Percentiles rank a stretch among this genome's conserved stretches.
phyloP scores from a whole-genome alignment of 106 monocot species.

The Cymbidium sinense region DNA sequence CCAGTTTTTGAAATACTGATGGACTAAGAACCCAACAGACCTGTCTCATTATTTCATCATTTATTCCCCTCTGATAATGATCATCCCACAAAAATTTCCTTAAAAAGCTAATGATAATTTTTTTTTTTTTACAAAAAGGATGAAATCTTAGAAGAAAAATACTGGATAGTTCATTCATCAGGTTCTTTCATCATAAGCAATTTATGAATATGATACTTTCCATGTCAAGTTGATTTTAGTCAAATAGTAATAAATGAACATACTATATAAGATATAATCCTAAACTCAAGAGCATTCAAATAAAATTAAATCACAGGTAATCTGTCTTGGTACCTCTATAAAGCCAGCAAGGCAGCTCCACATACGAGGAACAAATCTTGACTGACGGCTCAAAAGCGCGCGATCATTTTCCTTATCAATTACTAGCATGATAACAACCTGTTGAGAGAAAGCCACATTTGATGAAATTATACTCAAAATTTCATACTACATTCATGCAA shows the following conservation, averaged over 20 bases:
- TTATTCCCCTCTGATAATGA: not conserved
- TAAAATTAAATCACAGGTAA: not conserved
- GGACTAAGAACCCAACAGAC: not conserved
- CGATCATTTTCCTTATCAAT: conserved; percentile 89
- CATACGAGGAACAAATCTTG: conserved; percentile 93
- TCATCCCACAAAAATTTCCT: not conserved
- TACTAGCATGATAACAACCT: conserved; percentile 98
- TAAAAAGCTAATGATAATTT: not conserved
- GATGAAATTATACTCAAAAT: not conserved
- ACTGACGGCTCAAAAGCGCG: conserved; percentile 83
- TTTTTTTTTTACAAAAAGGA: not conserved
- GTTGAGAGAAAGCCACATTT: conserved; percentile 5
- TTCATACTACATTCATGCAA: not conserved
- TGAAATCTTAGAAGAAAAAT: not conserved
- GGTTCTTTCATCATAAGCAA: not conserved
- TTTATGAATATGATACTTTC: not conserved
- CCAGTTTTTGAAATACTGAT: not conserved
- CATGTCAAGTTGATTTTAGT: not conserved
- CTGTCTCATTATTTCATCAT: not conserved
- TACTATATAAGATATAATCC: not conserved
- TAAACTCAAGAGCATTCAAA: not conserved
- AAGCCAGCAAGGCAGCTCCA: conserved; percentile 99
- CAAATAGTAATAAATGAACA: too few species aligned
- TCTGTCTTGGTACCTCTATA: conserved; percentile 51
- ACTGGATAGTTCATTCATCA: not conserved